Evolutionary conservation across 2,329 filamentous ascomycete species (phyloP).

Genomic region (Exophiala sideris): DNA sequence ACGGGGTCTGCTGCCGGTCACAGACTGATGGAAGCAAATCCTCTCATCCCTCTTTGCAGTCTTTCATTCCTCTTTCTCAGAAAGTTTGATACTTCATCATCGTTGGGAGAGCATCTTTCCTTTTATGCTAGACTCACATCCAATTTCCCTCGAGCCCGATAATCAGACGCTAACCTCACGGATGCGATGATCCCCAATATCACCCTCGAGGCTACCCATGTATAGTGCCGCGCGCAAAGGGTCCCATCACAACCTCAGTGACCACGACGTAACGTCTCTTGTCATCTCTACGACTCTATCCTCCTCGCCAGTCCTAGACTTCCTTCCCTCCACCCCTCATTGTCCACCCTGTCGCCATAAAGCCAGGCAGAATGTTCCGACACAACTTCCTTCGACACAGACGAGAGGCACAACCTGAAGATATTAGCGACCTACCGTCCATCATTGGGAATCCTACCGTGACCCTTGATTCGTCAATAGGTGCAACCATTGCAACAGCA

Average conservation of each 20-base stretch:
- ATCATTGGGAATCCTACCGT: slow-evolving; percentile 21
- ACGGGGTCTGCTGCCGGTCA: slow-evolving; percentile 7
- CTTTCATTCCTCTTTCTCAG: not conserved
- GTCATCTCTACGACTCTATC: not conserved
- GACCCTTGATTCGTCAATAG: slow-evolving; percentile 16
- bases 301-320: slow-evolving; percentile 1
- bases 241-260: slow-evolving; percentile 11
- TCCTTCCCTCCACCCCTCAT: not conserved
- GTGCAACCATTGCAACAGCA: slow-evolving; percentile 4
- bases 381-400: slow-evolving; percentile 10
- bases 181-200: slow-evolving; percentile 21
- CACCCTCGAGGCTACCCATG: slow-evolving; percentile 16
- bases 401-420: slow-evolving; percentile 9
- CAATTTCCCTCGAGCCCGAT: slow-evolving; percentile 23
- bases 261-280: slow-evolving; percentile 1
- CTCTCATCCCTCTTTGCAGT: slow-evolving; percentile 1
- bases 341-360: slow-evolving; percentile 15
- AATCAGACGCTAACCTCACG: slow-evolving; percentile 18
- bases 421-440: slow-evolving; percentile 9
- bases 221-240: slow-evolving; percentile 17
- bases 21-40: slow-evolving; percentile 1
- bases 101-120: not conserved
- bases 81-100: not conserved
- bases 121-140: slow-evolving; percentile 11
- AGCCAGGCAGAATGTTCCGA: slow-evolving; percentile 23